These are phyloP conservation scores for Dispira parvispora DNA, from an alignment of 192 early-diverging fungal genomes.

Conservation along the genomic window DNA sequence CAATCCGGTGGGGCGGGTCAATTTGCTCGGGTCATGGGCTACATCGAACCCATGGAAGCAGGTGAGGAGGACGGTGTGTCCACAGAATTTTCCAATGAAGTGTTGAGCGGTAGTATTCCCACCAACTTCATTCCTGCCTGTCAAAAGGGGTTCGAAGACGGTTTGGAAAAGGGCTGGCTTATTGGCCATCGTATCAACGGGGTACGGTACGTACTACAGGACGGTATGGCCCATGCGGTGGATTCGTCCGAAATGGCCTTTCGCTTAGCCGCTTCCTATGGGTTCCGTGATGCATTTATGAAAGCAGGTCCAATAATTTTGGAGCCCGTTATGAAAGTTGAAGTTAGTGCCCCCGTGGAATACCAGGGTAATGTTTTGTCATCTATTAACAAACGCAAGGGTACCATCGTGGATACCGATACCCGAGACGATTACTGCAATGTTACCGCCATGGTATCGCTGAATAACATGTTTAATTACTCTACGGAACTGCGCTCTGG, in stretches of 20 bases:
- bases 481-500: conserved; percentile 84
- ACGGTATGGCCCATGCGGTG: conserved; percentile 81
- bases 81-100: conserved; percentile 63
- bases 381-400: conserved; percentile 93
- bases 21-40: conserved; percentile 79
- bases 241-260: conserved; percentile 96
- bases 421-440: conserved; percentile 85
- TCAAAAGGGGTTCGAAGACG: conserved; percentile 91
- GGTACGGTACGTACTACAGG: conserved; percentile 74
- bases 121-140: conserved; percentile 83
- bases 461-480: conserved; percentile 99
- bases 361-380: conserved; percentile 87
- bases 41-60: conserved; percentile 67
- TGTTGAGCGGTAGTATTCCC: conserved; percentile 90
- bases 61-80: conserved; percentile 44
- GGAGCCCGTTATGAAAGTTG: conserved; percentile 94
- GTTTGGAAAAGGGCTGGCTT: conserved; percentile 72
- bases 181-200: conserved; percentile 82
- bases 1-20: conserved; percentile 95
- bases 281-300: conserved; percentile 81
- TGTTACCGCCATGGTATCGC: conserved; percentile 68
- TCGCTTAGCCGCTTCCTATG: conserved; percentile 67
- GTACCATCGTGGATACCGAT: conserved; percentile 83
- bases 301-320: conserved; percentile 69
- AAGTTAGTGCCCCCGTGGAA: conserved; percentile 74